phyloP scores from a whole-genome alignment of 2,329 filamentous ascomycete species.

The Alternaria brassicae region DNA sequence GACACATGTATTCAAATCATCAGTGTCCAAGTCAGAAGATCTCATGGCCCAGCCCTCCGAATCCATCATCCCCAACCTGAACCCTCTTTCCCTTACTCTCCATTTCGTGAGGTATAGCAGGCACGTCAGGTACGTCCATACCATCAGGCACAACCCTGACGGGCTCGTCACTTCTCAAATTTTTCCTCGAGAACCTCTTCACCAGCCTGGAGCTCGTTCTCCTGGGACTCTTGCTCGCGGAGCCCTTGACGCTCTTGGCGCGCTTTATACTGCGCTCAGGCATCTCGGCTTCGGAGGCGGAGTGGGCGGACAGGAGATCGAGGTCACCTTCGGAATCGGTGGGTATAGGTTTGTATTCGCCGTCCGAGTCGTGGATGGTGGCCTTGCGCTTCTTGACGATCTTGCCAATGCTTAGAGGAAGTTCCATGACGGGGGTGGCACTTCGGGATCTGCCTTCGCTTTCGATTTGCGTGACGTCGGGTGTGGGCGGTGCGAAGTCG shows the following conservation, averaged over 20 bases:
- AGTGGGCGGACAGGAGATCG: slow-evolving; percentile 20
- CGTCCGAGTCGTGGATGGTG: slow-evolving; percentile 34
- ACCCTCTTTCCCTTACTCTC: slow-evolving; percentile 32
- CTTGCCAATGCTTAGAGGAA: slow-evolving; percentile 20
- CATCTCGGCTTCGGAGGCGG: slow-evolving; percentile 27
- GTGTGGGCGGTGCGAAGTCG: slow-evolving; percentile 38
- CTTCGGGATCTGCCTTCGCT: slow-evolving; percentile 34
- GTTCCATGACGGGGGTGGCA: slow-evolving; percentile 16
- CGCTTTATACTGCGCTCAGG: slow-evolving; percentile 21
- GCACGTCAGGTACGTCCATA: slow-evolving; percentile 18
- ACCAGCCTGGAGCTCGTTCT: slow-evolving; percentile 23
- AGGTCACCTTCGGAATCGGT: slow-evolving; percentile 29
- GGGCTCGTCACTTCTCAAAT: slow-evolving; percentile 23
- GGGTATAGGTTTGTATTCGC: slow-evolving; percentile 38
- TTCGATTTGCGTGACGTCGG: slow-evolving; percentile 28
- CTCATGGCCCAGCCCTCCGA: slow-evolving; percentile 44
- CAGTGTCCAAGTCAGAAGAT: slow-evolving; percentile 39
- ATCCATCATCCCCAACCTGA: slow-evolving; percentile 35
- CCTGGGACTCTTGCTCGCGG: slow-evolving; percentile 22
- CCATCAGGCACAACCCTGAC: slow-evolving; percentile 42
- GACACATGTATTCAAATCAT: background rate
- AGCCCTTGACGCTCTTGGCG: slow-evolving; percentile 16
- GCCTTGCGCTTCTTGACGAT: slow-evolving; percentile 52
- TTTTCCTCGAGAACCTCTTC: slow-evolving; percentile 22
- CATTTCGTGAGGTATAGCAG: slow-evolving; percentile 31